Percentiles rank a stretch among this genome's conserved stretches.
phyloP scores from a whole-genome alignment of 805 yeast species.

The Monosporozyma unispora region DNA sequence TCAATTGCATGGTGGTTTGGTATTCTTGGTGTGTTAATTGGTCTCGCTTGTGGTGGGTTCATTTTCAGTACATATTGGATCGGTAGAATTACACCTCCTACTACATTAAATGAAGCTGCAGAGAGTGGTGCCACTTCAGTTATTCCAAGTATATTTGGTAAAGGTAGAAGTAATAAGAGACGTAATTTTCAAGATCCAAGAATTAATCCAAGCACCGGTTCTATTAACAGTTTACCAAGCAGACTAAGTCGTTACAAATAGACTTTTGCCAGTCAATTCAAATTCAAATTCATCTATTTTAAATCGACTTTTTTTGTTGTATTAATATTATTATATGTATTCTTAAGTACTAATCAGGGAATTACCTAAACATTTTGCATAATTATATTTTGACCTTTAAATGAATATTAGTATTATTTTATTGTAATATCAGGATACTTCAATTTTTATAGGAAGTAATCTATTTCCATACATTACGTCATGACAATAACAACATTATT shows the following conservation, averaged over 20 bases:
- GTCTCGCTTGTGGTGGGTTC: constrained; percentile 34
- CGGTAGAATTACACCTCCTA: constrained; percentile 23
- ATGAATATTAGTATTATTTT: too few species aligned
- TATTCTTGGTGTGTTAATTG: constrained; percentile 45
- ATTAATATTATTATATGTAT: background rate
- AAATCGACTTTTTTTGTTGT: background rate
- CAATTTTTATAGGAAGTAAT: too few species aligned
- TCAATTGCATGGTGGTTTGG: constrained; percentile 61
- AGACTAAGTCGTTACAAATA: constrained; percentile 16
- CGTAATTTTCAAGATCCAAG: constrained; percentile 1
- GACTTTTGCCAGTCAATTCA: background rate
- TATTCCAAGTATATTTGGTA: constrained; percentile 20
- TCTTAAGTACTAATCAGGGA: background rate
- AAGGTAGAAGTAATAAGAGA: constrained; percentile 6
- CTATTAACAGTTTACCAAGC: constrained; percentile 17
- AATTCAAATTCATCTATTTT: background rate
- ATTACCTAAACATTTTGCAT: background rate
- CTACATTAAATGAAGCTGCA: constrained; percentile 28
- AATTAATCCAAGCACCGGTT: constrained; percentile 6
- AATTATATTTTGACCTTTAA: background rate
- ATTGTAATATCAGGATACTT: too few species aligned
- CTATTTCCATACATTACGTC: too few species aligned
- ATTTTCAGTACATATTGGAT: constrained; percentile 37
- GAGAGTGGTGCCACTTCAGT: constrained; percentile 30
- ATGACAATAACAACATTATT: too few species aligned